Conservation (phyloP, 129 eudicot genomes). For the Deinandra increscens region DNA sequence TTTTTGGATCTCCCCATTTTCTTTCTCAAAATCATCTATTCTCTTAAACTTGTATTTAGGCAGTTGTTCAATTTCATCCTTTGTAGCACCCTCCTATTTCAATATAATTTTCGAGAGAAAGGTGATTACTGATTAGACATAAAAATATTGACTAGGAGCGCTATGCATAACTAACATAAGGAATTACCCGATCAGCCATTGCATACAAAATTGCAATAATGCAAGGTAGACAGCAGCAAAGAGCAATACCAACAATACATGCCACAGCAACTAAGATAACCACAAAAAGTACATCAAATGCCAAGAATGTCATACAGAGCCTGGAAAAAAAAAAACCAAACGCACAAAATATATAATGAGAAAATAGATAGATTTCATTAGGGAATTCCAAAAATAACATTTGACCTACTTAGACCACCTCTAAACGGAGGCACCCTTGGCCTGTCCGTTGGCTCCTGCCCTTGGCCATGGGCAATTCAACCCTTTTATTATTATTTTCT, state of each 20-base stretch:
- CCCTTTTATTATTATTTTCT: too few species aligned
- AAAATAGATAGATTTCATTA: not conserved
- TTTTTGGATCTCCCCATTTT: slow-evolving; percentile 83
- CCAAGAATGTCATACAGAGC: slow-evolving; percentile 83
- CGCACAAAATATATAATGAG: not conserved
- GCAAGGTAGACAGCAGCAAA: slow-evolving; percentile 91
- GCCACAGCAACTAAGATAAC: slow-evolving; percentile 85
- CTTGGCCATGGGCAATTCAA: too few species aligned
- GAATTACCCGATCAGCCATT: slow-evolving; percentile 80
- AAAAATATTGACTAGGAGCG: not conserved
- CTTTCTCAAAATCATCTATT: slow-evolving; percentile 67
- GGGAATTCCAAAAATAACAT: too few species aligned
- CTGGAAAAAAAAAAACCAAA: slow-evolving; percentile 47
- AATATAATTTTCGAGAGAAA: not conserved
- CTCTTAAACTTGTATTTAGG: slow-evolving; percentile 67
- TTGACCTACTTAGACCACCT: too few species aligned
- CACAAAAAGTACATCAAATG: slow-evolving; percentile 88
- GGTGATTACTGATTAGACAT: not conserved
- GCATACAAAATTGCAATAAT: slow-evolving; percentile 84
- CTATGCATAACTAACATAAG: not conserved
- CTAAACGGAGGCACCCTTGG: too few species aligned
- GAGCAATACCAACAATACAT: slow-evolving; percentile 83
- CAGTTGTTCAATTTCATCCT: slow-evolving; percentile 67
- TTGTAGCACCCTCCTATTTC: slow-evolving; percentile 83
- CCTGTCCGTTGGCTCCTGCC: too few species aligned